A percentile compares a stretch with the other conserved stretches of the same genome.
These are phyloP conservation scores for Nematocida ironsii DNA, from an alignment of 371 early-diverging fungal species.

Conservation along the genomic window DNA sequence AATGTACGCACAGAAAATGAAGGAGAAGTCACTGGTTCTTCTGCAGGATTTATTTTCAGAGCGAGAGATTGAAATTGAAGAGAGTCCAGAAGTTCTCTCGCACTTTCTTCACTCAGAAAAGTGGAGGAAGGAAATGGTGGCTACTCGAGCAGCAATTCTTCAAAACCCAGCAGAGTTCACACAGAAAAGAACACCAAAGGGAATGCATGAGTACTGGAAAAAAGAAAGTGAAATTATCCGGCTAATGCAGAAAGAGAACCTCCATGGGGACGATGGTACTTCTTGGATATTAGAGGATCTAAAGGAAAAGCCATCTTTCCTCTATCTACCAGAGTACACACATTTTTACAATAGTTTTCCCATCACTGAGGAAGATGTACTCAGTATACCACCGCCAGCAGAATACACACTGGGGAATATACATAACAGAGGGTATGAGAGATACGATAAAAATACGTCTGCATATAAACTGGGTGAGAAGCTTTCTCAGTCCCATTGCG, in stretches of 20 bases:
- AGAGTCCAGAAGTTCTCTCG: not conserved
- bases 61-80: conserved; percentile 42
- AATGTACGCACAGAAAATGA: conserved; percentile 58
- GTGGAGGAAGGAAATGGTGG: conserved; percentile 40
- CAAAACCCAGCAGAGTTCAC: conserved; percentile 44
- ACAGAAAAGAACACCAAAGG: not conserved
- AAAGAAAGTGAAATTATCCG: not conserved
- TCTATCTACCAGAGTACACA: conserved; percentile 47
- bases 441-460: conserved; percentile 1
- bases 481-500: not conserved
- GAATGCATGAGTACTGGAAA: conserved; percentile 48
- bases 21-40: conserved; percentile 42
- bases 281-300: not conserved
- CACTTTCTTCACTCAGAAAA: conserved; percentile 38
- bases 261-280: not conserved
- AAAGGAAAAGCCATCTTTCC: not conserved
- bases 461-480: not conserved
- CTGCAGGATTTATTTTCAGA: conserved; percentile 52
- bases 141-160: conserved; percentile 28
- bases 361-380: not conserved
- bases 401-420: conserved; percentile 19
- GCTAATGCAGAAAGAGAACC: not conserved
- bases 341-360: conserved; percentile 57
- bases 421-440: not conserved
- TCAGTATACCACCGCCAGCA: not conserved